Evolutionary conservation across 495 filamentous ascomycete genomes (phyloP), one percentile per base, ranked within the genome.

Genomic region (Rhizodiscina lignyota): DNA sequence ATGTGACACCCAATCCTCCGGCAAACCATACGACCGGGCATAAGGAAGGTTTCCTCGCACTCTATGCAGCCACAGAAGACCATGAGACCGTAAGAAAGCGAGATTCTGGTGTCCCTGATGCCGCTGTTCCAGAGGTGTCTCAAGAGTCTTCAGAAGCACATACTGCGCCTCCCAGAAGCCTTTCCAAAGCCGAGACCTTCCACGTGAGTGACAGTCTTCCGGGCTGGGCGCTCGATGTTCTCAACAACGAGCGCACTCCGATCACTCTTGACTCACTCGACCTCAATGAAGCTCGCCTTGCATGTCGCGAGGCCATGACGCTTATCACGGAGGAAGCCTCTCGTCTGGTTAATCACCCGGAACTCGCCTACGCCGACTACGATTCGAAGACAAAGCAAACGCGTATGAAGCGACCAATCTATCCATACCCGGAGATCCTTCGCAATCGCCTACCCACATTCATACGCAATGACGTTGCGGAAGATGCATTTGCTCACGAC

Each of bases 401-500:
- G 3, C 39, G 43, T 5, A 50, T 50, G 47, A 50, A 50, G 34
- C 43, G 43, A 1, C 47, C 47, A 33, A 50, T 46, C 43, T 50
- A 50, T 28, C 40, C 47, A 2, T 50, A 43, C 37, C 47, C 47
- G 15, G 43, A 50, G 30, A 43, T 47, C 3, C 40, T 50, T 6
- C 34, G 41, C 23, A 23, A 37, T 10, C 26, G 47, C 1, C 43
- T 50, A 2, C 47, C 47, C 1, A 36, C 46, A 13, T 40, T 40
- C 8, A 39, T 46, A 34, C 37, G 43, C 40, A 43, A 50, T 30
- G 43, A 43, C 28, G 33, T 39, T 20, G 18, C 38, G 30, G 37
- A 35, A 19, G 39, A 46, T 30, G 12, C 30, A n/a, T 39, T 49
- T 6, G 41, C 42, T 11, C 43, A 35, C 13, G 45, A 49, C 24